A percentile compares a stretch with the other conserved stretches of the same genome.
phyloP scores from a whole-genome alignment of 192 early-diverging fungal species.

The Coemansia sp. region DNA sequence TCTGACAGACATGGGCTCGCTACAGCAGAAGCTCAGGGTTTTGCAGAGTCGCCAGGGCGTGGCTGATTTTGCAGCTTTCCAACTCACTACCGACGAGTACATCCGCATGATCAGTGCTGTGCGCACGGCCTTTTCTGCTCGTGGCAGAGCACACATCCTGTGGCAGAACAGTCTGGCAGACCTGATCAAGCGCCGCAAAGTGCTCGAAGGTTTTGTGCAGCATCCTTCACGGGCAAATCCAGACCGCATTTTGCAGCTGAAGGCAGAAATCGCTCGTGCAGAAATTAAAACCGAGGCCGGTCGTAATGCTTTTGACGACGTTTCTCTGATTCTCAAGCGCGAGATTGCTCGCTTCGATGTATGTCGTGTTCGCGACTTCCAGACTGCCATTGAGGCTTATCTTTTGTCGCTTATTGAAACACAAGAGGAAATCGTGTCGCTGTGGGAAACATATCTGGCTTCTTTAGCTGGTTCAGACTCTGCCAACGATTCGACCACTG shows the following conservation, averaged over 20 bases:
- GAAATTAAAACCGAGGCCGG: slow-evolving; percentile 53
- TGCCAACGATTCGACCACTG: slow-evolving; percentile 6
- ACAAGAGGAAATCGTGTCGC: slow-evolving; percentile 71
- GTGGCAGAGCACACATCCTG: slow-evolving; percentile 65
- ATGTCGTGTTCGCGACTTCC: slow-evolving; percentile 80
- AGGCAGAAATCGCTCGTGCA: slow-evolving; percentile 44
- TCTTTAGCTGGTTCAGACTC: slow-evolving; percentile 36
- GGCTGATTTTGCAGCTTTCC: slow-evolving; percentile 72
- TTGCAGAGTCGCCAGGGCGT: slow-evolving; percentile 79
- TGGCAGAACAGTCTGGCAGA: slow-evolving; percentile 74
- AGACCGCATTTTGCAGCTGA: slow-evolving; percentile 47
- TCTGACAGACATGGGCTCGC: slow-evolving; percentile 71
- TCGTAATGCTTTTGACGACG: slow-evolving; percentile 73
- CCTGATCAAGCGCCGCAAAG: slow-evolving; percentile 67
- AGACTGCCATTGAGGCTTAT: slow-evolving; percentile 70
- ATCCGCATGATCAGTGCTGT: slow-evolving; percentile 83
- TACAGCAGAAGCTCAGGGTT: slow-evolving; percentile 78
- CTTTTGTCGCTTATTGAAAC: slow-evolving; percentile 76
- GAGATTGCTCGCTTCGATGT: slow-evolving; percentile 82
- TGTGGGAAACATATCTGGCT: slow-evolving; percentile 56
- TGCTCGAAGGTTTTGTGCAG: slow-evolving; percentile 64
- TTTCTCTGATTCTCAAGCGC: slow-evolving; percentile 66
- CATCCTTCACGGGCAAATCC: slow-evolving; percentile 36
- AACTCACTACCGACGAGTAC: slow-evolving; percentile 85
- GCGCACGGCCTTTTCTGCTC: slow-evolving; percentile 76